Evolutionary conservation across 176 grass and related monocot species (phyloP).

Genomic region (Urochloa ruziziensis): DNA sequence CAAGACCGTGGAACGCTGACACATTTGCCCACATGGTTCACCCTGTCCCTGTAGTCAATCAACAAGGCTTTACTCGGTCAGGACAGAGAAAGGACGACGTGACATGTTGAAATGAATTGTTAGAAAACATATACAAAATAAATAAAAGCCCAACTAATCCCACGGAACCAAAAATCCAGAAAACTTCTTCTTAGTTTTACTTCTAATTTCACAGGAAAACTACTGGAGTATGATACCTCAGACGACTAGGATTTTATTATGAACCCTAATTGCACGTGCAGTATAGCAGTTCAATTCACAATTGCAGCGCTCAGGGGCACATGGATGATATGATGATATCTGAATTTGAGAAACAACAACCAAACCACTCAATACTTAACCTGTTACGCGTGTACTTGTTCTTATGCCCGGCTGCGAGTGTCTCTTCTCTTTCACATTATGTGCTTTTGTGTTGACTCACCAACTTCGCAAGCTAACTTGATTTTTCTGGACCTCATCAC

Average conservation of each 20-base stretch:
- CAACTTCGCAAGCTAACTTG: not conserved
- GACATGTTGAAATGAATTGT: not conserved
- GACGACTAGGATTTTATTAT: too few species aligned
- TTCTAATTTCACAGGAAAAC: not conserved
- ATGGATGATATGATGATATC: not conserved
- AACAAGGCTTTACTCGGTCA: conserved; percentile 22
- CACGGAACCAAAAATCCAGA: not conserved
- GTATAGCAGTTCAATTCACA: not conserved
- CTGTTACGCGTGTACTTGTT: not conserved
- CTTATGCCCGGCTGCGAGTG: not conserved
- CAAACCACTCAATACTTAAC: not conserved
- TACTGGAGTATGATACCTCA: too few species aligned
- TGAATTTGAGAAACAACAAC: not conserved
- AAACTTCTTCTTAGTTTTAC: not conserved
- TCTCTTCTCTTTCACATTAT: not conserved
- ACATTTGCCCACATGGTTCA: not conserved
- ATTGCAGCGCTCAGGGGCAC: not conserved
- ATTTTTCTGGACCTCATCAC: not conserved
- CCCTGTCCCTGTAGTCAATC: not conserved
- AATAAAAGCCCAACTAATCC: not conserved
- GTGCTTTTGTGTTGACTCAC: conserved; percentile 31
- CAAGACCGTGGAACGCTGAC: conserved; percentile 15
- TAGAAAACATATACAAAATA: not conserved
- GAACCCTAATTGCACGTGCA: not conserved
- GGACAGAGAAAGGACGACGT: not conserved